These are phyloP conservation scores for Fragosphaeria purpurea DNA, from an alignment of 2,329 filamentous ascomycete species.

Conservation along the genomic window DNA sequence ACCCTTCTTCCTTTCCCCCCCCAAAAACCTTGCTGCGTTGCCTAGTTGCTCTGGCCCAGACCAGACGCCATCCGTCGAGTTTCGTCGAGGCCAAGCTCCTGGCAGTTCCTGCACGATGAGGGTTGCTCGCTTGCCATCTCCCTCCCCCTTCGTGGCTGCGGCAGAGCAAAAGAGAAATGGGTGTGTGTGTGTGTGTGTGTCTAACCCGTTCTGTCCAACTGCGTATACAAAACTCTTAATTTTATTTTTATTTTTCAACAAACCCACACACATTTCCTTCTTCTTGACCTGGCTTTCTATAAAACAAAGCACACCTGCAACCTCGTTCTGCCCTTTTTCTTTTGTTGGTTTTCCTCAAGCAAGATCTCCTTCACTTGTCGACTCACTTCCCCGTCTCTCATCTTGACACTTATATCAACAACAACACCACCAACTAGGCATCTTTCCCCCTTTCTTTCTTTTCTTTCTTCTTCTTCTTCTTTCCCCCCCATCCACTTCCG, in stretches of 20 bases:
- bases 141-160: no score
- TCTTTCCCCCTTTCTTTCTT: background rate
- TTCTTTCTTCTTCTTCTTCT: background rate
- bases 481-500: background rate
- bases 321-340: background rate
- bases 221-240: no score
- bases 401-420: background rate
- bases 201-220: no score
- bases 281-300: background rate
- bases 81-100: background rate
- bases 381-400: background rate
- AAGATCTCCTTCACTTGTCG: background rate
- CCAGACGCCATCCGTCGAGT: no score
- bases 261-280: background rate
- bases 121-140: no score
- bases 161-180: no score
- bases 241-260: background rate
- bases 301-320: slow-evolving; percentile 5
- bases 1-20: no score
- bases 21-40: no score
- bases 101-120: background rate
- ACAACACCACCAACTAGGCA: background rate
- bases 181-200: no score
- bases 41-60: no score
- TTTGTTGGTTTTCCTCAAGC: background rate